Evolutionary conservation across 345 rosid genomes (phyloP).

Genomic region (Eucalyptus melliodora): DNA sequence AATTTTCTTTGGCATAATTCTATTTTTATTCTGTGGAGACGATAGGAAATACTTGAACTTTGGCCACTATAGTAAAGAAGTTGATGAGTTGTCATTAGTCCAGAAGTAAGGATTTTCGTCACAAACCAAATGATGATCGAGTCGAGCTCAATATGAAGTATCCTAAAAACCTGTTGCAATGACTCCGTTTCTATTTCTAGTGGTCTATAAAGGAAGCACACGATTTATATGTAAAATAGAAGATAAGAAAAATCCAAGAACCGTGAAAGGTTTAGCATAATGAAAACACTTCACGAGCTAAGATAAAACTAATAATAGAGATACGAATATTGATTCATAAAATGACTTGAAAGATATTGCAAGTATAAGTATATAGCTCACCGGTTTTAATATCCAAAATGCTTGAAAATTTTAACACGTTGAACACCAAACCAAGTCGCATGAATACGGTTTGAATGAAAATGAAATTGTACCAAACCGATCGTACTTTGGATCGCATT

Average conservation of each 20-base stretch:
- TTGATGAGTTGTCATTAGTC: background rate
- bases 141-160: background rate
- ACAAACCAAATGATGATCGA: background rate
- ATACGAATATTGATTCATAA: background rate
- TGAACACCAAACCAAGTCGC: background rate
- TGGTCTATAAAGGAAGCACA: background rate
- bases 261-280: background rate
- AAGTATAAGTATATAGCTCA: background rate
- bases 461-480: background rate
- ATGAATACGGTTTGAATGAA: background rate
- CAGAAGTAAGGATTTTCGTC: background rate
- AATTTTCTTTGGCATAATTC: background rate
- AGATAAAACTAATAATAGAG: background rate
- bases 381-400: background rate
- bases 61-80: background rate
- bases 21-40: background rate
- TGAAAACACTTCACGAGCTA: background rate
- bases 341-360: background rate
- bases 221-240: background rate
- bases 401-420: background rate
- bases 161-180: background rate
- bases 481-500: background rate
- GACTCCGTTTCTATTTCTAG: background rate
- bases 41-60: background rate
- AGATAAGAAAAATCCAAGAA: background rate